A percentile compares a stretch with the other conserved stretches of the same genome.
phyloP scores from a whole-genome alignment of 108 stramenopile species.

The Skeletonema marinoi region DNA sequence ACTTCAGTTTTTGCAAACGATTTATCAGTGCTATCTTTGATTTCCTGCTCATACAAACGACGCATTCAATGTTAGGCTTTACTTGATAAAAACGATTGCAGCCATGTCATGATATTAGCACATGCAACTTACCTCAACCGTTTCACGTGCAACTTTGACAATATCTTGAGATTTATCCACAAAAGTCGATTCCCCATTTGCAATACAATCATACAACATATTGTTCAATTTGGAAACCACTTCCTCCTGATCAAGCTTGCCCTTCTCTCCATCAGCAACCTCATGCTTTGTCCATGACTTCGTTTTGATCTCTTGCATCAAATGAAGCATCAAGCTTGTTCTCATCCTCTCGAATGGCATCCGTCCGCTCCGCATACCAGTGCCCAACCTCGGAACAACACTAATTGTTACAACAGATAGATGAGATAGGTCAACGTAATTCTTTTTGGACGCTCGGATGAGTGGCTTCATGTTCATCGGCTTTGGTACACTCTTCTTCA shows the following conservation, averaged over 20 bases:
- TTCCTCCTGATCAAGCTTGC: conserved; percentile 13
- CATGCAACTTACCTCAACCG: conserved; percentile 36
- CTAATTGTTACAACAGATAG: conserved; percentile 42
- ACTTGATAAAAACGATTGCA: background rate
- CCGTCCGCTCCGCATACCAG: conserved; percentile 34
- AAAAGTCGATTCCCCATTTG: conserved; percentile 22
- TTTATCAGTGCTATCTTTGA: conserved; percentile 2
- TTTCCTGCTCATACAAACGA: background rate
- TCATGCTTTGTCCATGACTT: conserved; percentile 13
- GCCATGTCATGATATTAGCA: background rate
- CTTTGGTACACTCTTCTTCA: conserved; percentile 36
- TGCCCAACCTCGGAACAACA: conserved; percentile 39
- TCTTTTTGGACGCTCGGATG: conserved; percentile 1
- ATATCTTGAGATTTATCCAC: conserved; percentile 41
- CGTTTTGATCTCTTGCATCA: conserved; percentile 41
- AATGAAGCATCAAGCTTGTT: conserved; percentile 47
- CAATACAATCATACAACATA: conserved; percentile 26
- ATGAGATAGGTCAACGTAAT: conserved; percentile 30
- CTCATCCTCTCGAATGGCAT: conserved; percentile 44
- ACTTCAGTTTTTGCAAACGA: conserved; percentile 20
- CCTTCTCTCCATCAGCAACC: conserved; percentile 4
- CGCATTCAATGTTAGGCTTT: background rate
- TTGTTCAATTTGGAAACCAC: conserved; percentile 26
- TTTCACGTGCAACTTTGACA: conserved; percentile 34
- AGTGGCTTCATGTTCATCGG: conserved; percentile 23